Base-by-base conservation (phyloP, 108 stramenopile genomes). In the Seminavis robusta region DNA sequence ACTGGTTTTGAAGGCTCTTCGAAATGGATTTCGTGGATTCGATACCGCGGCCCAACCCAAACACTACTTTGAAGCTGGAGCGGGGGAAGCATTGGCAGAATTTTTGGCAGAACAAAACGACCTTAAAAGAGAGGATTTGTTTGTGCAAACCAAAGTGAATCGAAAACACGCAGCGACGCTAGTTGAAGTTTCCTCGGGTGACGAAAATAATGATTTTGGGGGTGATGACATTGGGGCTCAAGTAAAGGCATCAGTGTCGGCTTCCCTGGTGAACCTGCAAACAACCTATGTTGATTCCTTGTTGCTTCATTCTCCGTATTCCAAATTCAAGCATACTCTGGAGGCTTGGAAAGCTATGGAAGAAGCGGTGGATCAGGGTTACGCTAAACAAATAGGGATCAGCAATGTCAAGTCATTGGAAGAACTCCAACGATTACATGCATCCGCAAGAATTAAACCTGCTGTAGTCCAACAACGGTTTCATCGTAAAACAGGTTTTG, bases 31-130 rank as follows among this genome's bases (percentile, higher is more conserved):
- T 32, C 65, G 81, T 9, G 79, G 69, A 40, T 67, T 87, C 44
- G 85, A 87, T 47, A 87, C 85, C 4, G 85, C 85, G 4, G 80
- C 79, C 31, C 85, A 87, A 59, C 85, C 85, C 30, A 87, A 81
- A 50, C 85, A 87, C 51, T 87, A 87, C 59, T 51, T 76, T 34
- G 85, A 87, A 47, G 55, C 56, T 25, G 69, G 63, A 8, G 81
- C 81, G 3, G 85, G 85, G 31, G 30, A 62, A n/a, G 77, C 73
- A 11, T 63, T 4, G 40, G 47, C 4, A 16, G 49, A 34, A 34
- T 80, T 15, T 66, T 57, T 5, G n/a, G n/a, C n/a, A n/a, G n/a
- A n/a, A n/a, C n/a, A n/a, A n/a, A n/a, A n/a, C n/a, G n/a, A n/a
- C n/a, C 26, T 69, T 27, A 28, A 55, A n/a, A 36, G 85, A 58